Percentiles rank a stretch among this genome's conserved stretches.
These are phyloP conservation scores for Cocos nucifera DNA, from an alignment of 176 grass and related monocot genomes.

Conservation along the genomic window DNA sequence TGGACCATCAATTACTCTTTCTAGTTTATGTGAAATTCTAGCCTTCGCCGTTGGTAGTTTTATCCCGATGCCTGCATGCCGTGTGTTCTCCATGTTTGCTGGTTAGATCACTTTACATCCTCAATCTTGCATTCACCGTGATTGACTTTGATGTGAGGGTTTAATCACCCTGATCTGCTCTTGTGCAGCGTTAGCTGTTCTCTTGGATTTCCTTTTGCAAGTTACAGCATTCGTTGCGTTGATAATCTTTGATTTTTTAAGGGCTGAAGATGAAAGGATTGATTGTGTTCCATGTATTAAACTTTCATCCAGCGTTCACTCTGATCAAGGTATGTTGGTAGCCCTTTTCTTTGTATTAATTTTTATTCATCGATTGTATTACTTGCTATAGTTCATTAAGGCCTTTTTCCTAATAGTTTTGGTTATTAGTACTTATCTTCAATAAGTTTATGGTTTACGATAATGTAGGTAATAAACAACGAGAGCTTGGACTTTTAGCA, in stretches of 20 bases:
- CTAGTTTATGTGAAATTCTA: conserved; percentile 84
- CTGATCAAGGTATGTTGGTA: conserved; percentile 45
- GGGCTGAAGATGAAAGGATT: conserved; percentile 68
- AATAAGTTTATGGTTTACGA: conserved; percentile 3
- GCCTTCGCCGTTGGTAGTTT: conserved; percentile 87
- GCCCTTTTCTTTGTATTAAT: too few relatives aligned
- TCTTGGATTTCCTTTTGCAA: conserved; percentile 96
- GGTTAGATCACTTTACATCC: conserved; percentile 36
- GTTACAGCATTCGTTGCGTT: conserved; percentile 82
- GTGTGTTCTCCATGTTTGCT: conserved; percentile 98
- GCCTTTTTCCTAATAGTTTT: too few relatives aligned
- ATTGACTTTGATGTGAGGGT: conserved; percentile 2
- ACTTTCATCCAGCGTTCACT: conserved; percentile 21
- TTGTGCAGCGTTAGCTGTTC: conserved; percentile 89
- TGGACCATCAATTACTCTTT: conserved; percentile 93
- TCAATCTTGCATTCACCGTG: neutral
- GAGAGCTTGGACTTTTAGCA: conserved; percentile 48
- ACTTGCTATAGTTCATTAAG: too few relatives aligned
- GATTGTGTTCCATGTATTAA: conserved; percentile 83
- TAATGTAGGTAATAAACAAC: conserved; percentile 34
- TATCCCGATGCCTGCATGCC: conserved; percentile 88
- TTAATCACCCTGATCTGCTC: conserved; percentile 19
- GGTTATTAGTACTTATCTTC: too few relatives aligned
- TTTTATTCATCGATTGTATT: too few relatives aligned
- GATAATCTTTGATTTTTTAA: conserved; percentile 83